Conservation (phyloP, 2,329 filamentous ascomycete genomes). For the Penicillium sp. region DNA sequence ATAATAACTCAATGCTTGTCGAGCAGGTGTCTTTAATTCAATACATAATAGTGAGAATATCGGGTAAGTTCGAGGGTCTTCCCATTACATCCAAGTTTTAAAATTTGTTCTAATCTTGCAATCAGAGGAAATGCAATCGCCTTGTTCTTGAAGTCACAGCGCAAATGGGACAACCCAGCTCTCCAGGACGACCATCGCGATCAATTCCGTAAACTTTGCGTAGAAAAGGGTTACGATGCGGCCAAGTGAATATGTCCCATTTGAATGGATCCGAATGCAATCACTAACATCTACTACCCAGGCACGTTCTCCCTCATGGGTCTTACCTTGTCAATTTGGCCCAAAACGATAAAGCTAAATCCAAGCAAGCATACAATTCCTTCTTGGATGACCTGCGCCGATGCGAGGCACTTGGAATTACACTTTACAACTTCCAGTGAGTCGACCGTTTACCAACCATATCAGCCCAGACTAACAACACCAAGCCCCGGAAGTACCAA, state of each 20-base stretch:
- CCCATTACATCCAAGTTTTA: not conserved
- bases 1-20: constrained; percentile 10
- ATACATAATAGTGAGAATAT: constrained; percentile 75
- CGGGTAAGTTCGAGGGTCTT: constrained; percentile 45
- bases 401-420: constrained; percentile 82
- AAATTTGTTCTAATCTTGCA: not conserved
- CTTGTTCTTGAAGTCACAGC: constrained; percentile 91
- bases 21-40: constrained; percentile 79
- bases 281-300: constrained; percentile 23
- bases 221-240: constrained; percentile 68
- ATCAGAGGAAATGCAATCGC: constrained; percentile 83
- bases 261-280: not conserved
- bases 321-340: constrained; percentile 97
- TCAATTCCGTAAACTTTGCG: constrained; percentile 67
- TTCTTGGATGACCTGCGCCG: constrained; percentile 86
- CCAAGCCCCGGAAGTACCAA: constrained; percentile 72
- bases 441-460: constrained; percentile 3
- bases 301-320: constrained; percentile 82
- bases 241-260: constrained; percentile 42
- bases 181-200: constrained; percentile 65
- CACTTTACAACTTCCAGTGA: constrained; percentile 92
- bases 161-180: constrained; percentile 86
- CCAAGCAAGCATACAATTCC: constrained; percentile 76
- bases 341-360: constrained; percentile 74
- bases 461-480: not conserved